phyloP scores from a whole-genome alignment of 1,284 basidiomycete genomes.

The Phenoliferia sp. region DNA sequence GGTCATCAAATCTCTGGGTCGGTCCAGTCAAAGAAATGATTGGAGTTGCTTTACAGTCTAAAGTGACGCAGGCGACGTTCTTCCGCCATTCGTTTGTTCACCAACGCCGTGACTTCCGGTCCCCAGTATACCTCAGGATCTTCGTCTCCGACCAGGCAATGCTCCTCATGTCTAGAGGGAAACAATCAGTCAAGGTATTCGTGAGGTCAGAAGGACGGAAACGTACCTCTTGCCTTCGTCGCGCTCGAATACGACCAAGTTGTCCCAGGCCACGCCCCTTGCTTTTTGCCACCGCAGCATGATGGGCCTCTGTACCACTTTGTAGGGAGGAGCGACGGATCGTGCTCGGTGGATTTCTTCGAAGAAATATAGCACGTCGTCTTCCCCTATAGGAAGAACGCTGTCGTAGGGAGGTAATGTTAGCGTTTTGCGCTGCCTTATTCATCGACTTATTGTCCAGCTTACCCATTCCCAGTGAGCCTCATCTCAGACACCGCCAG shows the following conservation, averaged over 20 bases:
- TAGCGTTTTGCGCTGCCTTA: no score
- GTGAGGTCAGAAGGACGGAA: not conserved
- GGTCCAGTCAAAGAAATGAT: no score
- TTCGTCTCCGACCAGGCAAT: constrained; percentile 28
- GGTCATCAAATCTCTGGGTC: no score
- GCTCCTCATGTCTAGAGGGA: constrained; percentile 29
- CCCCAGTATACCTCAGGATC: constrained; percentile 35
- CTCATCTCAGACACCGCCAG: constrained; percentile 67
- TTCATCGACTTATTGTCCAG: not conserved
- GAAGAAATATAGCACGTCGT: constrained; percentile 74
- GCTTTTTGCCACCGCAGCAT: constrained; percentile 73
- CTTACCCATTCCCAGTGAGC: constrained; percentile 48
- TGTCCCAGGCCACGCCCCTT: constrained; percentile 61
- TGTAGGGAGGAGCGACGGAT: constrained; percentile 62
- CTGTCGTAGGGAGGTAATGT: constrained; percentile 44
- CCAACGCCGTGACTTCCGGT: constrained; percentile 29
- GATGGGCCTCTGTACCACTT: constrained; percentile 63
- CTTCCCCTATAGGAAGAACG: constrained; percentile 68
- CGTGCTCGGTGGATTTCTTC: constrained; percentile 81
- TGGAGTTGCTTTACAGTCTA: no score
- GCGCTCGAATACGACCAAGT: constrained; percentile 73
- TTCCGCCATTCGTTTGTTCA: constrained; percentile 27
- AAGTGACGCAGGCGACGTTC: constrained; percentile 28
- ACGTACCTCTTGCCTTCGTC: constrained; percentile 58
- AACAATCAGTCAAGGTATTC: not conserved